Evolutionary conservation across 352 stramenopile species (phyloP).

Genomic region (Globisporangium camurandrum): DNA sequence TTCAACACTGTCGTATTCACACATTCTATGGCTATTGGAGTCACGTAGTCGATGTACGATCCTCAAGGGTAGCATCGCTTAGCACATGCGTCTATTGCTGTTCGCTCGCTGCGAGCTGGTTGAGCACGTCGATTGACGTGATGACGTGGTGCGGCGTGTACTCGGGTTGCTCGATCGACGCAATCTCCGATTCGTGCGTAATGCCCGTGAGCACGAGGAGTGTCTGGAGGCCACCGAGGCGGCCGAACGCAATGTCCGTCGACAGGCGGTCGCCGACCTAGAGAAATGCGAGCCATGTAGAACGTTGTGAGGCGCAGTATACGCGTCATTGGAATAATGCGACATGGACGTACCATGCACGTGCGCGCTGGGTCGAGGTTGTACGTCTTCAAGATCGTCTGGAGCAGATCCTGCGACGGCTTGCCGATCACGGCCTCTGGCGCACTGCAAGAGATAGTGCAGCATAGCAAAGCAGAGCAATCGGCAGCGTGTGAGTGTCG

Average conservation of each 20-base stretch:
- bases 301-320: neutral
- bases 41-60: too few relatives aligned
- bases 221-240: constrained; percentile 56
- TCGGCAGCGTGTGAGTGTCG: too few relatives aligned
- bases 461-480: too few relatives aligned
- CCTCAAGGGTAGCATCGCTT: too few relatives aligned
- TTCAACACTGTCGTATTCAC: neutral
- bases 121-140: constrained; percentile 67
- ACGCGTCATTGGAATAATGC: neutral
- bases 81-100: too few relatives aligned
- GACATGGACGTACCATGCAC: constrained; percentile 53
- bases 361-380: constrained; percentile 59
- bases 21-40: neutral
- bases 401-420: constrained; percentile 73
- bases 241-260: constrained; percentile 82
- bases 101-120: constrained; percentile 41
- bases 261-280: constrained; percentile 77
- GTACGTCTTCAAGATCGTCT: constrained; percentile 73
- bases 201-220: constrained; percentile 72
- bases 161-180: constrained; percentile 33
- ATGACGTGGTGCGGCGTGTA: constrained; percentile 64
- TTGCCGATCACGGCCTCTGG: constrained; percentile 76
- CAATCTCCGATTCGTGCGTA: constrained; percentile 50
- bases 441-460: constrained; percentile 30
- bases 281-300: constrained; percentile 1